A percentile compares a stretch with the other conserved stretches of the same genome.
Conservation (phyloP, 768 basidiomycete genomes). For the Grammothele lineata region DNA sequence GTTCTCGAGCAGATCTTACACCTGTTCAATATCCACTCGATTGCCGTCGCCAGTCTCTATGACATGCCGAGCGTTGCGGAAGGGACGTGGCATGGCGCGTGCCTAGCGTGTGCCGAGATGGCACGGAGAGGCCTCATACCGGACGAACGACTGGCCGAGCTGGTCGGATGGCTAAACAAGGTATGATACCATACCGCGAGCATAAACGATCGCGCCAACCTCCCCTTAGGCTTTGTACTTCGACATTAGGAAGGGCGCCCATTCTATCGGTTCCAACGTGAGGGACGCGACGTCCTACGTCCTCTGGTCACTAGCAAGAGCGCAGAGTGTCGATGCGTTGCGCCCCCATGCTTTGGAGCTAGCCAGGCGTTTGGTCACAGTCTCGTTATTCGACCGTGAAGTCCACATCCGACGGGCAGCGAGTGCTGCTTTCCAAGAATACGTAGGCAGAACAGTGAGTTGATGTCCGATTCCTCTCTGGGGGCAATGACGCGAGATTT, state of each 20-base stretch:
- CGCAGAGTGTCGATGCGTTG: slow-evolving; percentile 56
- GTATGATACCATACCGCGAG: no score
- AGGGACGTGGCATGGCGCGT: slow-evolving; percentile 92
- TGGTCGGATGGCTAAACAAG: slow-evolving; percentile 81
- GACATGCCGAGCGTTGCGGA: slow-evolving; percentile 78
- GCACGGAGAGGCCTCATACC: slow-evolving; percentile 75
- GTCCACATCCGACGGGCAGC: slow-evolving; percentile 92
- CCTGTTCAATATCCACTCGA: slow-evolving; percentile 73
- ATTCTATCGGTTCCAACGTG: slow-evolving; percentile 91
- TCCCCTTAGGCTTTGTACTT: slow-evolving; percentile 89
- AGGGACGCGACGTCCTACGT: slow-evolving; percentile 95
- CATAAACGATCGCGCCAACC: no score
- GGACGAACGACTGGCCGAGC: slow-evolving; percentile 48
- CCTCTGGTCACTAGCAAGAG: slow-evolving; percentile 89
- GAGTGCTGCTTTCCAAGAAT: slow-evolving; percentile 97
- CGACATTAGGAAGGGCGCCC: slow-evolving; percentile 86
- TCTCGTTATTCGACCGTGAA: slow-evolving; percentile 89
- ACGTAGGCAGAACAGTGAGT: slow-evolving; percentile 88
- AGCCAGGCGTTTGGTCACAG: slow-evolving; percentile 68
- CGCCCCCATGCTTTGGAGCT: slow-evolving; percentile 59
- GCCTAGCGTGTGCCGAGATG: slow-evolving; percentile 89
- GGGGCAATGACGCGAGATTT: neutral
- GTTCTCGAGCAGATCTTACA: slow-evolving; percentile 76
- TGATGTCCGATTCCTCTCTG: neutral
- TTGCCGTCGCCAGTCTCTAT: slow-evolving; percentile 58